Percentiles rank a stretch among this genome's conserved stretches.
Conservation (phyloP, 2,329 filamentous ascomycete species). For the Sclerotinia minor region DNA sequence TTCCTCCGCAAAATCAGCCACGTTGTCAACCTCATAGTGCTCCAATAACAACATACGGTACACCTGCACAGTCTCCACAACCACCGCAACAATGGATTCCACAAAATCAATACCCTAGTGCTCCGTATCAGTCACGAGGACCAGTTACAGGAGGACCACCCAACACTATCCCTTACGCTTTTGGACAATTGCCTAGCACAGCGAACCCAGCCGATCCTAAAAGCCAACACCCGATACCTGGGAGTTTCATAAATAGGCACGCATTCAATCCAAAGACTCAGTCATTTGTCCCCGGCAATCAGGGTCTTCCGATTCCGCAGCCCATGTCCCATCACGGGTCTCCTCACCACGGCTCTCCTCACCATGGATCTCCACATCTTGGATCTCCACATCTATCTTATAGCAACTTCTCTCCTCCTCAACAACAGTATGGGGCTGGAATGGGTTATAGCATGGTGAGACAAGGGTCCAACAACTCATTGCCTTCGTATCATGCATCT, state of each 20-base stretch:
- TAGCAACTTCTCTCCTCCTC: constrained; percentile 40
- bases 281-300: constrained; percentile 75
- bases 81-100: constrained; percentile 40
- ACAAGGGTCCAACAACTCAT: constrained; percentile 43
- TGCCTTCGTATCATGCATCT: constrained; percentile 43
- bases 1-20: constrained; percentile 36
- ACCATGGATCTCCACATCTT: constrained; percentile 46
- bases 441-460: constrained; percentile 43
- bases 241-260: constrained; percentile 73
- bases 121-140: constrained; percentile 38
- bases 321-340: constrained; percentile 40
- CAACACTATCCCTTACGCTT: constrained; percentile 63
- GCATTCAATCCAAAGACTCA: constrained; percentile 94
- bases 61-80: constrained; percentile 40
- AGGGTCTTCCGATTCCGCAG: constrained; percentile 50
- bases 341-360: constrained; percentile 40
- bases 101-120: constrained; percentile 36
- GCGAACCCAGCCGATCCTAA: constrained; percentile 70
- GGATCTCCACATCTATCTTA: constrained; percentile 48
- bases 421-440: constrained; percentile 40
- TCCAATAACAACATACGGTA: constrained; percentile 41
- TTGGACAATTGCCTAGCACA: constrained; percentile 73
- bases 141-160: constrained; percentile 34
- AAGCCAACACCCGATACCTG: constrained; percentile 78
- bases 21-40: constrained; percentile 41